Evolutionary conservation across 208 protist species (phyloP).

Genomic region (Acanthamoeba culbertsoni): DNA sequence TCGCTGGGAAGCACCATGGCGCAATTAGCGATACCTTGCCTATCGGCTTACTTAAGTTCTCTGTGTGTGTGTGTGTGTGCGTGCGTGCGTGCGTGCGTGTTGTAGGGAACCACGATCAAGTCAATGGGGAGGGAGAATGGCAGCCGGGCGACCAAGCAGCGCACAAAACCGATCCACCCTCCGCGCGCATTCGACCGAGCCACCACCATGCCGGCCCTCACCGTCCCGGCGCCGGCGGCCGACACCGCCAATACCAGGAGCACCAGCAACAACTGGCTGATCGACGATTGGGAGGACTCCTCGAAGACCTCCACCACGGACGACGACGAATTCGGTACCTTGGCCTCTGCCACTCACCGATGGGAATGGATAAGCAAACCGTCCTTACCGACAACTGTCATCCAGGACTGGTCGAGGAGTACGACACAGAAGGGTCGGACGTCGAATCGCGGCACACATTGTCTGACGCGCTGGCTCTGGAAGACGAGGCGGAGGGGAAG

Average conservation of each 20-base stretch:
- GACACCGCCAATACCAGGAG: neutral
- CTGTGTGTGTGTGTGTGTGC: too few species aligned
- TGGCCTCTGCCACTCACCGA: too few species aligned
- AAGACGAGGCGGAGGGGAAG: too few species aligned
- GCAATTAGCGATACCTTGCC: neutral
- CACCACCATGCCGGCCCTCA: neutral
- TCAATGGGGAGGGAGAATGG: neutral
- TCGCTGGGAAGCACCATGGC: neutral
- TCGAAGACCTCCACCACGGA: slow-evolving; percentile 24
- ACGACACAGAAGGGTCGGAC: too few species aligned
- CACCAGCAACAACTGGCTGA: neutral
- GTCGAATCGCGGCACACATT: too few species aligned
- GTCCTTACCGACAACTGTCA: too few species aligned
- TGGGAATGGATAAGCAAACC: neutral
- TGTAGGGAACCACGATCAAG: neutral
- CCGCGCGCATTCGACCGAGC: neutral
- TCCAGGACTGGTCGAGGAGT: too few species aligned
- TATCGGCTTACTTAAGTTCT: neutral
- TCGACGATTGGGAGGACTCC: slow-evolving; percentile 30
- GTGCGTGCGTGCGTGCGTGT: too few species aligned
- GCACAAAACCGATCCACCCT: neutral
- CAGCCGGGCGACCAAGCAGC: neutral
- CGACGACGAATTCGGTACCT: neutral
- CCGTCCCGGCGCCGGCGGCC: neutral
- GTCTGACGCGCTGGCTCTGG: too few species aligned